These are phyloP conservation scores for Kwoniella sp. DNA, from an alignment of 768 basidiomycete species.

Conservation along the genomic window DNA sequence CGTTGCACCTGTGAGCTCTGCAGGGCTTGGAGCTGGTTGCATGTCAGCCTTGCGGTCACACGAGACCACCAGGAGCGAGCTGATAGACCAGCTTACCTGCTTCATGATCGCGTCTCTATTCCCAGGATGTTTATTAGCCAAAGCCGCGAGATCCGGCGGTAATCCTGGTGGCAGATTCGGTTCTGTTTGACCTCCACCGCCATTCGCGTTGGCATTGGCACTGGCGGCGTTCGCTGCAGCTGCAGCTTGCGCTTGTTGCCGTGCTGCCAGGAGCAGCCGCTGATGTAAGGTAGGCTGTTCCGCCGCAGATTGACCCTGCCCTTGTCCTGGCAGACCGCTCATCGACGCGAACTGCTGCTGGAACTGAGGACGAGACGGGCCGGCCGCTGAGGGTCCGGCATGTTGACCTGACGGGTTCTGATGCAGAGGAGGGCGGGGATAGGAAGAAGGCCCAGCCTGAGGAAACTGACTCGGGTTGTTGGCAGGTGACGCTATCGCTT, in stretches of 20 bases:
- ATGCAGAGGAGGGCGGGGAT: conserved; percentile 14
- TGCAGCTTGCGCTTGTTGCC: conserved; percentile 20
- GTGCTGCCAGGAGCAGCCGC: conserved; percentile 10
- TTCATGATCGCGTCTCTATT: conserved; percentile 36
- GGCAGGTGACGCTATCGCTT: too few species aligned
- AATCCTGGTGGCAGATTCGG: neutral
- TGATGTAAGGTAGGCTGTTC: conserved; percentile 6
- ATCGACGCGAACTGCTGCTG: conserved; percentile 13
- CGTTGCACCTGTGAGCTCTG: conserved; percentile 24
- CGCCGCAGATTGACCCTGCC: neutral
- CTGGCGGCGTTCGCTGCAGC: conserved; percentile 3
- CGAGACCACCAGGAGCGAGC: neutral
- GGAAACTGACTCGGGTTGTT: too few species aligned
- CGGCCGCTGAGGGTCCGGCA: conserved; percentile 7
- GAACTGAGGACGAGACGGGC: conserved; percentile 15
- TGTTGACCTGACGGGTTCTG: too few species aligned
- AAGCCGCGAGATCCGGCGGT: conserved; percentile 15
- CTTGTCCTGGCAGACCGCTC: conserved; percentile 9
- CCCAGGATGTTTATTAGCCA: conserved; percentile 24
- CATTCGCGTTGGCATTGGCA: neutral
- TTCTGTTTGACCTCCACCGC: neutral
- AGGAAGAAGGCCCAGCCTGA: conserved; percentile 4
- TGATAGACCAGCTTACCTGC: conserved; percentile 23
- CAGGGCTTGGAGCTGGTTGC: conserved; percentile 27
- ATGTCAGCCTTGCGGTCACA: neutral